A percentile compares a stretch with the other conserved stretches of the same genome.
Evolutionary conservation across 306 rosid species (phyloP).

Genomic region (Chamaecrista fasciculata): DNA sequence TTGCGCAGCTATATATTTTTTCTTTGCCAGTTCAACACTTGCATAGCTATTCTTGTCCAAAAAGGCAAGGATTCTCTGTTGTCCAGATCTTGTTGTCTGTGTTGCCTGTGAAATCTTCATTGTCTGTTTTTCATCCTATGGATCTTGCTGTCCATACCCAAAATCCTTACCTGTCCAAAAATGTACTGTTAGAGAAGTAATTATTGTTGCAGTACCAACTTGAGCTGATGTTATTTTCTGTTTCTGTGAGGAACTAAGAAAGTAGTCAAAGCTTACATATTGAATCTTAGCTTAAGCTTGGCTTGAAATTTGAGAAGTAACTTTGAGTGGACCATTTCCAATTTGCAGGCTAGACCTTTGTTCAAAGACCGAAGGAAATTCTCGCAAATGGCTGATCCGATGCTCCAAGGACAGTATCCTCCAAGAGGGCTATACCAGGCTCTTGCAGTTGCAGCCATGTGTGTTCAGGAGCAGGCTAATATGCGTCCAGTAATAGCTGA

Average conservation of each 20-base stretch:
- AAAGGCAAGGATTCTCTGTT: too few relatives aligned
- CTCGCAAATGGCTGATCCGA: conserved; percentile 90
- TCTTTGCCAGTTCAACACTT: too few relatives aligned
- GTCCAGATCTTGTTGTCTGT: too few relatives aligned
- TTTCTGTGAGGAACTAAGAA: not conserved
- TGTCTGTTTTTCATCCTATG: too few relatives aligned
- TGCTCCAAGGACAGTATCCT: conserved; percentile 88
- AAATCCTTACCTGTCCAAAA: too few relatives aligned
- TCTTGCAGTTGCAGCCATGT: conserved; percentile 95
- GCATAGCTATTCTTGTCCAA: not conserved
- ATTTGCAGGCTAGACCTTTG: conserved; percentile 80
- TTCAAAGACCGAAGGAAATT: conserved; percentile 73
- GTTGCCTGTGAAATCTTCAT: too few relatives aligned
- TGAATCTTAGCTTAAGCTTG: not conserved
- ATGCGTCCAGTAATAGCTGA: conserved; percentile 91
- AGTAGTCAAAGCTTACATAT: not conserved
- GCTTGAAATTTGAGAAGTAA: conserved; percentile 5
- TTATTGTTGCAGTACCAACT: not conserved
- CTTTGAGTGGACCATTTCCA: conserved; percentile 13
- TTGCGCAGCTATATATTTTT: too few relatives aligned
- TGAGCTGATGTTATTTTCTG: not conserved
- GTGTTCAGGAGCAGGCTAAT: conserved; percentile 93
- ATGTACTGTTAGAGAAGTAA: not conserved
- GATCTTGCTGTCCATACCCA: too few relatives aligned
- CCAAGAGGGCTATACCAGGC: conserved; percentile 89